A percentile compares a stretch with the other conserved stretches of the same genome.
Conservation (phyloP, 441 rosid genomes). For the Eutrema salsugineum region DNA sequence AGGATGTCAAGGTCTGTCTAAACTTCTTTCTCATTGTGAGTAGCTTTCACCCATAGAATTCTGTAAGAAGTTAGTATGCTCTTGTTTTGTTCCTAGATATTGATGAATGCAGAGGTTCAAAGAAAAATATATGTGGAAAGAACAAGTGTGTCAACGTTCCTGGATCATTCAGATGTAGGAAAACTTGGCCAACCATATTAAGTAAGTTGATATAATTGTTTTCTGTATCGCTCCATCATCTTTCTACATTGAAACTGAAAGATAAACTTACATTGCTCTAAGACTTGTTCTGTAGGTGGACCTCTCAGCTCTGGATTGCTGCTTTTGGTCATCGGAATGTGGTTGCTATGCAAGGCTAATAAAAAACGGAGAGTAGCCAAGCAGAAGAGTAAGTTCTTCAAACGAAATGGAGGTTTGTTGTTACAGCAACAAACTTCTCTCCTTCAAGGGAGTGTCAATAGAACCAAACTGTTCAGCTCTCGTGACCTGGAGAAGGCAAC, state of each 20-base stretch:
- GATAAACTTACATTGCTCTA: not conserved
- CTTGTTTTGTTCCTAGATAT: constrained; percentile 3
- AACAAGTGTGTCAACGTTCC: constrained; percentile 14
- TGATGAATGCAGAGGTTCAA: not conserved
- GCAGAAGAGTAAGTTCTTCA: constrained; percentile 30
- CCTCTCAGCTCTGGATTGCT: constrained; percentile 16
- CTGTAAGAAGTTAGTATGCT: too few species aligned
- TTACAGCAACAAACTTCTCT: constrained; percentile 30
- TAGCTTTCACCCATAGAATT: too few species aligned
- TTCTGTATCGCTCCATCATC: not conserved
- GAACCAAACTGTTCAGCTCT: constrained; percentile 32
- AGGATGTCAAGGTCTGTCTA: constrained; percentile 37
- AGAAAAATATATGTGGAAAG: not conserved
- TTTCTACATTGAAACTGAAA: not conserved
- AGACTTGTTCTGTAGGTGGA: constrained; percentile 13
- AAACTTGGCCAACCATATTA: constrained; percentile 21
- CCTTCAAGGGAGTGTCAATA: constrained; percentile 19
- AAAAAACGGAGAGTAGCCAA: constrained; percentile 21
- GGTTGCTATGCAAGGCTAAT: constrained; percentile 4
- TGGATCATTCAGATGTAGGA: constrained; percentile 14
- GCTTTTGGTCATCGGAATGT: not conserved
- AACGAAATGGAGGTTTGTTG: constrained; percentile 50
- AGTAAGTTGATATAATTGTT: not conserved
- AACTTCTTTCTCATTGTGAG: not conserved
- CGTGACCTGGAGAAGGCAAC: constrained; percentile 44